A percentile compares a stretch with the other conserved stretches of the same genome.
These are phyloP conservation scores for Hymenoscyphus fraxineus DNA, from an alignment of 2,329 filamentous ascomycete genomes.

Conservation along the genomic window DNA sequence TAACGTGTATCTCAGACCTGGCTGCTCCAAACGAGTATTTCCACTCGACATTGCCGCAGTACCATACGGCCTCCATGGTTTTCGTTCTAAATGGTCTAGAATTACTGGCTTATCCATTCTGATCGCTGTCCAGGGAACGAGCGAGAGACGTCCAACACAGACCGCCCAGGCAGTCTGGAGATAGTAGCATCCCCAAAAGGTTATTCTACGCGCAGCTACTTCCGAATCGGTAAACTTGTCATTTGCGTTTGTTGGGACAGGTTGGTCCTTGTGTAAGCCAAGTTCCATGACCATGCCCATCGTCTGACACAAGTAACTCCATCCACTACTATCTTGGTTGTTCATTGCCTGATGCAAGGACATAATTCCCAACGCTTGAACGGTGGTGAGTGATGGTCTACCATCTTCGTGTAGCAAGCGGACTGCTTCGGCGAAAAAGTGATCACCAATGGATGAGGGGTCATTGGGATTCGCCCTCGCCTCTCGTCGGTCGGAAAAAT, in stretches of 20 bases:
- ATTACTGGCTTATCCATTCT: conserved; percentile 44
- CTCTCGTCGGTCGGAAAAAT: conserved; percentile 62
- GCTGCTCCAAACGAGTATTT: conserved; percentile 13
- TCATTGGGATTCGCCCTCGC: conserved; percentile 58
- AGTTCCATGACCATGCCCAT: conserved; percentile 61
- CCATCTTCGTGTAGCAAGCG: conserved; percentile 55
- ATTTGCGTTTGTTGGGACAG: conserved; percentile 4
- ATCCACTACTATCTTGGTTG: conserved; percentile 67
- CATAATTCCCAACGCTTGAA: conserved; percentile 73
- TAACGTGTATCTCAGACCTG: conserved; percentile 18
- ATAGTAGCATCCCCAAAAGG: conserved; percentile 50
- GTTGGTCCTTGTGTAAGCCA: conserved; percentile 19
- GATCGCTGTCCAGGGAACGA: conserved; percentile 45
- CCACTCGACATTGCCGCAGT: background rate
- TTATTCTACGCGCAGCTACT: conserved; percentile 44
- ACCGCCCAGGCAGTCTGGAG: conserved; percentile 45
- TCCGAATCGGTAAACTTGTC: conserved; percentile 38
- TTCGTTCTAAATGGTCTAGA: conserved; percentile 31
- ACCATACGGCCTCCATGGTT: conserved; percentile 35
- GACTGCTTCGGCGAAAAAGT: conserved; percentile 68
- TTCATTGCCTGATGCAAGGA: conserved; percentile 68
- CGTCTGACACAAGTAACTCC: conserved; percentile 63
- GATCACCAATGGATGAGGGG: conserved; percentile 65
- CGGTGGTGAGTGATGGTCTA: conserved; percentile 62
- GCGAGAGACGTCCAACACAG: conserved; percentile 43